Evolutionary conservation across 345 rosid genomes (phyloP).

Genomic region (Draba incana): DNA sequence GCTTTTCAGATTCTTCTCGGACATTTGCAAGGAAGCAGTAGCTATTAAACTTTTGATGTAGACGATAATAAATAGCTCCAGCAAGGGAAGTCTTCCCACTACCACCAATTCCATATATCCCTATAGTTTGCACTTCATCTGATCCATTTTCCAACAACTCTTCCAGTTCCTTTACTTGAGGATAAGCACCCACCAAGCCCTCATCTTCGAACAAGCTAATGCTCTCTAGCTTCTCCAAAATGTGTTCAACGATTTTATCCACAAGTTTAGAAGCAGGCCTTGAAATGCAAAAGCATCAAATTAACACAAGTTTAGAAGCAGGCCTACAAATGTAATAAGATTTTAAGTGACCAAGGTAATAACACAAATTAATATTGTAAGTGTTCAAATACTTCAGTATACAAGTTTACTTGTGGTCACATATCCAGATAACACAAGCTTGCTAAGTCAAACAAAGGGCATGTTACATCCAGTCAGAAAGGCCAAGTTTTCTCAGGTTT

Average conservation of each 20-base stretch:
- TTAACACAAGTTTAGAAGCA: slow-evolving; percentile 25
- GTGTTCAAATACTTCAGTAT: not conserved
- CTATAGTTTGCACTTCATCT: slow-evolving; percentile 28
- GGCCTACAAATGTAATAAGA: slow-evolving; percentile 14
- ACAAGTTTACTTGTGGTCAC: not conserved
- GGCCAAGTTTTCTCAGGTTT: not conserved
- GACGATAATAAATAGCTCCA: slow-evolving; percentile 34
- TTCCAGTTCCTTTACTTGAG: slow-evolving; percentile 17
- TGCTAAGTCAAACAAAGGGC: not conserved
- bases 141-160: slow-evolving; percentile 8
- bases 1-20: slow-evolving; percentile 29
- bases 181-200: slow-evolving; percentile 37
- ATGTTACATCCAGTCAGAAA: not conserved
- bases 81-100: slow-evolving; percentile 55
- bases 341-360: not conserved
- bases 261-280: slow-evolving; percentile 33
- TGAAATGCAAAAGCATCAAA: not conserved
- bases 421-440: not conserved
- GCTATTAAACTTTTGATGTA: slow-evolving; percentile 37
- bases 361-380: not conserved
- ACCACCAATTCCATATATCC: slow-evolving; percentile 51
- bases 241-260: slow-evolving; percentile 16
- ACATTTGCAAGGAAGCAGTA: slow-evolving; percentile 47
- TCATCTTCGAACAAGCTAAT: not conserved
- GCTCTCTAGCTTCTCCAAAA: slow-evolving; percentile 15